Base-by-base conservation (phyloP, 2,329 filamentous ascomycete species). In the Fusarium nematophilum region DNA sequence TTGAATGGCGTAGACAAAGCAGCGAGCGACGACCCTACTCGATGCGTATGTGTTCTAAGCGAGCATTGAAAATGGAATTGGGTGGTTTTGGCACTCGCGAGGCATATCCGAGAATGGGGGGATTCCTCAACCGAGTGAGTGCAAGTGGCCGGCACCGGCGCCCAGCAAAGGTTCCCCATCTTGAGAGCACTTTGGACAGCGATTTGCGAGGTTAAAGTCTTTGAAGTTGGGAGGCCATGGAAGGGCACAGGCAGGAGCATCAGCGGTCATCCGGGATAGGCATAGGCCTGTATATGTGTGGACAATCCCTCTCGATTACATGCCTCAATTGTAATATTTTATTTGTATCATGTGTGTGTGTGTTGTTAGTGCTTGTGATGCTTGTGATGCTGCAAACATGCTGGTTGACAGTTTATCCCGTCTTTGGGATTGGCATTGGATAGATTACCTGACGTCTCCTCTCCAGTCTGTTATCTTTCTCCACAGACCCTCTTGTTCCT, bases 241-340 rank as follows among this genome's bases (percentile, higher is more conserved):
- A 10, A 21, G 23, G 46, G 27, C 36, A 39, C 23, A 57, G 44
- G 26, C 43, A 27, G 44, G 47, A 57, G 13, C 15, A 42, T n/a
- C n/a, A n/a, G 55, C 45, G 34, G 49, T 39, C 27, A 34, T 43
- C 23, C 26, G 31, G 38, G 44, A 30, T 49, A 39, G 38, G 27
- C 37, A 45, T 42, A 47, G 30, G 26, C 52, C 23, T 30, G 53
- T 58, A 40, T 37, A 60, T 66, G 58, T 57, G 61, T 59, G 61
- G 43, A 66, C 52, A 59, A 64, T 54, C 53, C 59, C 64, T 58
- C 55, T 67, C 67, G 58, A 51, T 53, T 56, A 53, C 63, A 62
- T 46, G 62, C 51, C 54, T 66, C 61, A 58, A 67, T 53, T 70
- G 67, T 69, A 70, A 65, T 68, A 68, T 65, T 50, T 57, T 66